Evolutionary conservation across 257 asterid genomes (phyloP), one percentile per base, ranked within the genome.

Genomic region (Solanum habrochaites): DNA sequence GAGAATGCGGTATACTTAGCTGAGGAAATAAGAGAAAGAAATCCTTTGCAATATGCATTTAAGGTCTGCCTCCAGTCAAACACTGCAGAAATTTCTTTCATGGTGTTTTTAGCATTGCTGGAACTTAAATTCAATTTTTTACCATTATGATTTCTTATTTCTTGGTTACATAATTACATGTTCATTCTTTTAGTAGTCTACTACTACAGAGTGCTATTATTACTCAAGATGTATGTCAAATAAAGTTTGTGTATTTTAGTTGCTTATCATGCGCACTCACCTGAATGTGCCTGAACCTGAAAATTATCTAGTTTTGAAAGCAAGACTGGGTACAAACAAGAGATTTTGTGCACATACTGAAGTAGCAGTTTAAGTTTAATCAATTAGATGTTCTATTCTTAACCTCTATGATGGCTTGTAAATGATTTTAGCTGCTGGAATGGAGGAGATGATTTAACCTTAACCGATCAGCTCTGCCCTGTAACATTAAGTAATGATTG

Each of bases 21-120:
- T 32, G 92, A 92, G 89, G 92, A 86, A 83, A 87, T 90, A 45
- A 93, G 92, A 91, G 91, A 89, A 74, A 90, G 91, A 45, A 93
- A 93, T 88, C 99, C 98, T 86, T 87, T 96, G 91, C 98, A 93
- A 25, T 94, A 95, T 90, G 92, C 95, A 88, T 94, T 95, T 90
- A 92, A 95, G 98, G 99, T 95, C 25, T 89, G 92, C 89, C 23
- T 47, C 43, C 85, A 16, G 27, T 80, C 42, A 80, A 80, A 74
- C 82, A 23, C 21, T 75, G 4, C 23, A 40, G 58, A 39, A 18
- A 39, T 23, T 75, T 75, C 29, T 75, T 42, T 75, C n/a, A 75
- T 75, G 83, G 35, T n/a, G 83, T 13, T 40, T n/a, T 75, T 75
- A 40, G 35, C 83, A 40, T n/a, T 75, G 18, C 72, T 72, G 39